Base-by-base conservation (phyloP, 331 rosid species). In the Cydonia oblonga region DNA sequence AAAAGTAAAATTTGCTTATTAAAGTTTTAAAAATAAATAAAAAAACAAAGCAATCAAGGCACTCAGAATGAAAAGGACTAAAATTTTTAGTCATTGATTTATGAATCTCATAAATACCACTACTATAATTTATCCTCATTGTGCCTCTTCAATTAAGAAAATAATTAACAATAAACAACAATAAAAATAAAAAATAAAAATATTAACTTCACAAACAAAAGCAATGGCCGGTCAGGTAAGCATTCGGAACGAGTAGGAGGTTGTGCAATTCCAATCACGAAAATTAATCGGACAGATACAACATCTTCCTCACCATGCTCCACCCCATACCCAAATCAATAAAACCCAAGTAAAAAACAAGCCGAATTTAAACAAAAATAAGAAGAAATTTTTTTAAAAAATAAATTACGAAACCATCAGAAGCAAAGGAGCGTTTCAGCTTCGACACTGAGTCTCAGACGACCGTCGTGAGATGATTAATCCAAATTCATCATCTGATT, bases 401-500 rank as follows among this genome's bases (percentile, higher is more conserved):
- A 14, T 1, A 5, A 0, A 49, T 46, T 16, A 49, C 9, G 49
- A 70, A 54, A 70, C 64, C 83, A 51, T 85, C 89, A 85, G 89
- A 80, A 32, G 9, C 20, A 59, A 38, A 60, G 87, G 89, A 85
- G 80, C 38, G 75, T n/a, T 79, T 76, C 88, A 84, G 24, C 76
- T 52, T 20, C 68, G 79, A 75, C 81, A 64, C 81, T 16, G 2
- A 32, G 82, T 29, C 79, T 84, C 86, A 84, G 88, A 84, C 76
- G 88, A 84, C 88, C 88, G 88, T 85, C 89, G 82, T 83, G 89
- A 86, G 87, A 82, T 26, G 66, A 57, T 68, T 12, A 65, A 83
- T 86, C 87, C 89, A 69, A 29, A 75, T 23, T 86, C 89, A 70
- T 86, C 89, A 81, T 49, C 38, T 66, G 82, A 51, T 59, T 72